phyloP scores from a whole-genome alignment of 140 eudicot genomes.

The Flaveria floridana region DNA sequence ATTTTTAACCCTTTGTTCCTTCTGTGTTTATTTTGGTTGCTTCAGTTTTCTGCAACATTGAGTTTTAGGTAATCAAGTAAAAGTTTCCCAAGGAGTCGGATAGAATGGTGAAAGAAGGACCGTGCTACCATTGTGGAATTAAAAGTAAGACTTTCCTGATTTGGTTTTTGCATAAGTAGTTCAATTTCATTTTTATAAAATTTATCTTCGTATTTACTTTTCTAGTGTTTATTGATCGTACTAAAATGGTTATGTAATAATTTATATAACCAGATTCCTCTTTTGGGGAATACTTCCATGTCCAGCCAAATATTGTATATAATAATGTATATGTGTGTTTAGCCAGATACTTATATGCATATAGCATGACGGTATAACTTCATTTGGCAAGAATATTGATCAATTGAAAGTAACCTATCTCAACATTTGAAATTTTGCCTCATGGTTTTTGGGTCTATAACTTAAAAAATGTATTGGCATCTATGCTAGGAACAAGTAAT shows the following conservation, averaged over 20 bases:
- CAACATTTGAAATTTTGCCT: neutral
- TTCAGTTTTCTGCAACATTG: constrained; percentile 10
- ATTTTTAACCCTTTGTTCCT: constrained; percentile 6
- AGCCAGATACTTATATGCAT: neutral
- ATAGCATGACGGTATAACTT: neutral
- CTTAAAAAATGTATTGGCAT: neutral
- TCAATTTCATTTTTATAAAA: constrained; percentile 13
- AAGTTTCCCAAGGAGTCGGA: constrained; percentile 16
- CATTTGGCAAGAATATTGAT: constrained; percentile 11
- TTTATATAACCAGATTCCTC: constrained; percentile 11
- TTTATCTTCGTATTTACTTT: constrained; percentile 15
- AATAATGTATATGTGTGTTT: neutral
- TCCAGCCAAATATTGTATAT: neutral
- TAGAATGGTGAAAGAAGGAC: constrained; percentile 43
- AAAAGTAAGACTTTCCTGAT: constrained; percentile 28
- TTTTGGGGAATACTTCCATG: constrained; percentile 18
- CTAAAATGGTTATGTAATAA: constrained; percentile 15
- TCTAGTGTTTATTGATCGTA: neutral
- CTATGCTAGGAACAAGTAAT: neutral
- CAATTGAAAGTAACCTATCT: neutral
- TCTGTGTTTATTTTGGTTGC: constrained; percentile 17
- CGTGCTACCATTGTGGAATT: constrained; percentile 42
- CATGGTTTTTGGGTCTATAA: neutral
- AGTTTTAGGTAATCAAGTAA: constrained; percentile 7
- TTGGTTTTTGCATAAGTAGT: constrained; percentile 9